Base-by-base conservation (phyloP, 371 early-diverging fungal genomes). In the Synchytrium microbalum region DNA sequence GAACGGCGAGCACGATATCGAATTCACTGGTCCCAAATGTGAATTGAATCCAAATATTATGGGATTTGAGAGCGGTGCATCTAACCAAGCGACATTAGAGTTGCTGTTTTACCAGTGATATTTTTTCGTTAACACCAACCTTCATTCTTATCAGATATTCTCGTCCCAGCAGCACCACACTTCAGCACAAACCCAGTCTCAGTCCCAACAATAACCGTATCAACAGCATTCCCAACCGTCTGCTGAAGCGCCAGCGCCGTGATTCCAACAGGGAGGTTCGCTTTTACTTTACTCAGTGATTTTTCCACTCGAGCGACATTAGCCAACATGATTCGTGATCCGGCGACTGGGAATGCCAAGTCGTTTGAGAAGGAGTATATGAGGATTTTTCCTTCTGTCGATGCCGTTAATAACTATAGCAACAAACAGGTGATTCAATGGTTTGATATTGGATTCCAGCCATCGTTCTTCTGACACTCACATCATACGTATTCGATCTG, bases 131-230 rank as follows among this genome's bases (percentile, higher is more conserved):
- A n/a, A n/a, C 46, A 19, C 46, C 5, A 10, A 38, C 46, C 46
- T 38, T 38, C 46, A 38, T 19, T 38, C 46, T 38, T 38, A 38
- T 38, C 46, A 5, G 10, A 5, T 38, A 38, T 38, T 38, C 46
- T 38, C 46, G 46, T 38, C 46, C 46, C 46, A 19, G 10, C 24
- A 26, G 29, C 13, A 56, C 24, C 24, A 29, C 56, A 56, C 29
- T 56, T 56, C 29, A 69, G 59, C 23, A 78, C 67, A 54, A 69
- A 69, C 26, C 78, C 78, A 26, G 71, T 55, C 58, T 78, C 78
- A 1, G 78, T 75, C 0, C 71, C 75, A 3, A 70, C 59, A 56
- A 56, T 56, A 8, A 56, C 8, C 5, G 5, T 5, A 19, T 38
- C 46, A 10, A 38, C 46, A 19, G 5, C 5, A 19, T 19, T 38